Percentiles rank a stretch among this genome's conserved stretches.
Evolutionary conservation across 2,329 filamentous ascomycete genomes (phyloP).

Genomic region (Trichoderma sp.): DNA sequence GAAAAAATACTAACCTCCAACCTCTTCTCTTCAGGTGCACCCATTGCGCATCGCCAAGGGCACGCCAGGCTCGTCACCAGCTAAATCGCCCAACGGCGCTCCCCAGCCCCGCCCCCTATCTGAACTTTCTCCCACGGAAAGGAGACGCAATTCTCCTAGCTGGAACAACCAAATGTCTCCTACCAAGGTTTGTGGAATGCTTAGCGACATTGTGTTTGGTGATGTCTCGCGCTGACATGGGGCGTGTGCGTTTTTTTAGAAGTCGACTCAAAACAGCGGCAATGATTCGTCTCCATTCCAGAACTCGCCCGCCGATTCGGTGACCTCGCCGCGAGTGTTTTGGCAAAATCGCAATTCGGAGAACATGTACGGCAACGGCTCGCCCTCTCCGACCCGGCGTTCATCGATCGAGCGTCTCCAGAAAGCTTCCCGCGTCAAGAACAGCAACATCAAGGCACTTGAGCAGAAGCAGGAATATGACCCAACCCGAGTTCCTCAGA

Average conservation of each 20-base stretch:
- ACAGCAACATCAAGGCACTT: conserved; percentile 94
- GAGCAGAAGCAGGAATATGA: conserved; percentile 94
- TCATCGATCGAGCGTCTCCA: conserved; percentile 95
- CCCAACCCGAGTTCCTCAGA: conserved; percentile 70
- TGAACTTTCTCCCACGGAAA: conserved; percentile 84
- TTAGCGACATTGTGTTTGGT: conserved; percentile 2
- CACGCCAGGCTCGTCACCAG: conserved; percentile 59
- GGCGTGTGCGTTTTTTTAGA: conserved; percentile 46
- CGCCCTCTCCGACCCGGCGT: conserved; percentile 73
- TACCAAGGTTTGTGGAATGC: conserved; percentile 39
- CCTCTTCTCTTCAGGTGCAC: conserved; percentile 57
- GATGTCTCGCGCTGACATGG: conserved; percentile 21
- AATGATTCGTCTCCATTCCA: conserved; percentile 83
- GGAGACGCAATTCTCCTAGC: conserved; percentile 88
- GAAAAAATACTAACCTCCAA: not conserved
- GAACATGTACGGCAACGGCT: conserved; percentile 67
- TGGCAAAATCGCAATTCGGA: conserved; percentile 85
- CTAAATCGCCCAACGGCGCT: conserved; percentile 62
- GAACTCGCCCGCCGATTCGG: conserved; percentile 70
- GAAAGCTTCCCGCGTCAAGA: conserved; percentile 92
- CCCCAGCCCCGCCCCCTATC: conserved; percentile 74
- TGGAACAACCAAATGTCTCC: conserved; percentile 70
- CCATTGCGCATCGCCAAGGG: conserved; percentile 79
- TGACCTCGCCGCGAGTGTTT: conserved; percentile 79
- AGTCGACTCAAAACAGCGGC: conserved; percentile 67